Base-by-base conservation (phyloP, 768 basidiomycete species). In the Leucosporidium yakuticum region DNA sequence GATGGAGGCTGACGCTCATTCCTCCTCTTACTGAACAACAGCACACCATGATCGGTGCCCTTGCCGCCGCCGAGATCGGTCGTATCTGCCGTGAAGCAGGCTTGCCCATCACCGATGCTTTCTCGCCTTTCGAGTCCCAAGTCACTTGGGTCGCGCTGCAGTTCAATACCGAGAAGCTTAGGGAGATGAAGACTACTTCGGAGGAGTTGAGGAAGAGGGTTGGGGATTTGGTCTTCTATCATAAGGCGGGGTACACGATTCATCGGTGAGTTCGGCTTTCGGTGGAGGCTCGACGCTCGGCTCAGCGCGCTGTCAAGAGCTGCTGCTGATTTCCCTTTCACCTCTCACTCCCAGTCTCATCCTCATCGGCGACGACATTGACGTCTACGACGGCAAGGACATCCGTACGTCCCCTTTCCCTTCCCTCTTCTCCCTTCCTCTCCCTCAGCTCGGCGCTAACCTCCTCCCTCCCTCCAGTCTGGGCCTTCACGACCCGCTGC, bases 31-130 rank as follows among this genome's bases (percentile, higher is more conserved):
- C 23, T 51, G 50, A 51, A 8, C n/a, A 51, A 14, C 50, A 59
- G 57, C 57, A 59, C 57, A 59, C 57, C 57, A 59, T 59, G 57
- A 59, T 59, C n/a, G 57, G 57, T 9, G 57, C 57, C 11, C 57
- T 59, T 11, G 57, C 57, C 57, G 57, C 55, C 23, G 55, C 55
- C 55, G 19, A 27, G 23, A 31, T 29, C 11, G 55, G 55, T 14
- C 11, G 8, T 39, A 12, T 59, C 11, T 59, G 57, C 39, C 57
- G 57, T 39, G 39, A 59, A 12, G 57, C 57, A 15, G 57, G 57
- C 9, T 39, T 59, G 23, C 57, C 57, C 4, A 39, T 59, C 57
- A 59, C 21, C 21, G 36, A 44, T 17, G 34, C 57, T 8, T 23
- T 27, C 19, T 59, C 57, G 34, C 57, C 57, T 3, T 59, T 59